Conservation (phyloP, 768 basidiomycete genomes). For the Botryobasidium botryosum region DNA sequence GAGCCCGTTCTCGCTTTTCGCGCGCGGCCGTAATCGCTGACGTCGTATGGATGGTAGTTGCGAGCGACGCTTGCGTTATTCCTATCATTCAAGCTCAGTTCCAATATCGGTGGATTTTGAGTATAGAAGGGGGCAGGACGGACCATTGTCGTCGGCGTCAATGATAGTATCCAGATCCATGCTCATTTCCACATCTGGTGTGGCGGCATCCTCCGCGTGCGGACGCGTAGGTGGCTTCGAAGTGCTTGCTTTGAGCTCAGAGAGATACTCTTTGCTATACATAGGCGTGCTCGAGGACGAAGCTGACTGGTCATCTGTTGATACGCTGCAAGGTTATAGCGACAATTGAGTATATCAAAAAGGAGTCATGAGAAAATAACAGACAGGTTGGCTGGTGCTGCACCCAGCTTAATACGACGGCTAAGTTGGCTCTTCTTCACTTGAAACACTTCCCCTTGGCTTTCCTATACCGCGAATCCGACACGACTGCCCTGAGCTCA, state of each 20-base stretch:
- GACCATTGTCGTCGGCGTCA: too few relatives aligned
- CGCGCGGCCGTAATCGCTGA: constrained; percentile 57
- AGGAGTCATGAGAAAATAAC: not conserved
- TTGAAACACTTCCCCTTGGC: constrained; percentile 48
- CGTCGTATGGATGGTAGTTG: constrained; percentile 54
- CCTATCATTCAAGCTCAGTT: too few relatives aligned
- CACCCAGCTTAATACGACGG: constrained; percentile 25
- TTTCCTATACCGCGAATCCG: constrained; percentile 26
- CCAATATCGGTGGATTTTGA: too few relatives aligned
- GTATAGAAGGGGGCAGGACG: too few relatives aligned
- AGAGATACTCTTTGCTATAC: constrained; percentile 58
- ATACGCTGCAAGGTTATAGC: not conserved
- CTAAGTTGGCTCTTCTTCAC: constrained; percentile 71
- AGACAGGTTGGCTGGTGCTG: constrained; percentile 1
- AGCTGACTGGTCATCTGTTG: constrained; percentile 1
- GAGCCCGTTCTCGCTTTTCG: constrained; percentile 56
- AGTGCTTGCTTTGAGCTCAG: constrained; percentile 65
- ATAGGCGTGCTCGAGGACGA: constrained; percentile 24
- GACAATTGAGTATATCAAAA: not conserved
- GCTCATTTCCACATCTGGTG: too few relatives aligned
- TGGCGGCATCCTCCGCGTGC: too few relatives aligned
- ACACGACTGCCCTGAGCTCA: not conserved
- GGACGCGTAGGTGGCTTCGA: constrained; percentile 6
- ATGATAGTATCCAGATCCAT: too few relatives aligned
- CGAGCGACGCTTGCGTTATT: too few relatives aligned